Conservation (phyloP, 352 stramenopile species). For the Phytophthora syringae region DNA sequence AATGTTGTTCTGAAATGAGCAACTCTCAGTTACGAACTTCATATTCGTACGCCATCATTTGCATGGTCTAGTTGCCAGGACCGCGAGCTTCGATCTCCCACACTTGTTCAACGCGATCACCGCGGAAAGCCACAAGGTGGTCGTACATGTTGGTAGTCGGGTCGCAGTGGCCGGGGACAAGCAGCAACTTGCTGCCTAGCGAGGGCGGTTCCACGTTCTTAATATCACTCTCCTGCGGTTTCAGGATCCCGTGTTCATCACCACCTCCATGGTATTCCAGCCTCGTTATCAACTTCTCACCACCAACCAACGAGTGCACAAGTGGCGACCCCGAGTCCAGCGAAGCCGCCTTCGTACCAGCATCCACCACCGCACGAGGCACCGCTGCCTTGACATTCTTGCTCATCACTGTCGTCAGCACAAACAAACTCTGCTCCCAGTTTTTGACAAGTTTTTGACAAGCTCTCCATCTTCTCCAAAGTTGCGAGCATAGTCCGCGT, state of each 20-base stretch:
- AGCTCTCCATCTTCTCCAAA: conserved; percentile 43
- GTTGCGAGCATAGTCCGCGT: conserved; percentile 76
- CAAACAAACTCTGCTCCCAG: conserved; percentile 73
- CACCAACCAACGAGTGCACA: conserved; percentile 51
- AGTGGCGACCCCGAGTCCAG: conserved; percentile 69
- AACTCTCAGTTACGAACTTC: too few species aligned
- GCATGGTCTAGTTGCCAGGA: conserved; percentile 55
- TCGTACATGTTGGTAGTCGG: conserved; percentile 85
- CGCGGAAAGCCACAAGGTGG: conserved; percentile 66
- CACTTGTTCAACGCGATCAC: conserved; percentile 53
- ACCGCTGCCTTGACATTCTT: conserved; percentile 38
- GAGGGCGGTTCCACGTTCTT: conserved; percentile 47
- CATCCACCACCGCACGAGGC: conserved; percentile 68
- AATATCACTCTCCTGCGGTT: conserved; percentile 20
- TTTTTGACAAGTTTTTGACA: conserved; percentile 43
- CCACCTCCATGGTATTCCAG: conserved; percentile 67
- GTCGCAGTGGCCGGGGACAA: conserved; percentile 75
- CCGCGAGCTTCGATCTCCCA: conserved; percentile 65
- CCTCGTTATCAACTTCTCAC: conserved; percentile 36
- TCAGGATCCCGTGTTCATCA: conserved; percentile 75
- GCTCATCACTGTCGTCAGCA: conserved; percentile 77
- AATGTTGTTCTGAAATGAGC: too few species aligned
- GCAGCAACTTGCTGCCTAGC: conserved; percentile 62
- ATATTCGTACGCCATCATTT: neutral
- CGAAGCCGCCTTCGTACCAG: conserved; percentile 76